Evolutionary conservation across 495 filamentous ascomycete species (phyloP), one percentile per base, ranked within the genome.

Genomic region (Xylaria telfairii): DNA sequence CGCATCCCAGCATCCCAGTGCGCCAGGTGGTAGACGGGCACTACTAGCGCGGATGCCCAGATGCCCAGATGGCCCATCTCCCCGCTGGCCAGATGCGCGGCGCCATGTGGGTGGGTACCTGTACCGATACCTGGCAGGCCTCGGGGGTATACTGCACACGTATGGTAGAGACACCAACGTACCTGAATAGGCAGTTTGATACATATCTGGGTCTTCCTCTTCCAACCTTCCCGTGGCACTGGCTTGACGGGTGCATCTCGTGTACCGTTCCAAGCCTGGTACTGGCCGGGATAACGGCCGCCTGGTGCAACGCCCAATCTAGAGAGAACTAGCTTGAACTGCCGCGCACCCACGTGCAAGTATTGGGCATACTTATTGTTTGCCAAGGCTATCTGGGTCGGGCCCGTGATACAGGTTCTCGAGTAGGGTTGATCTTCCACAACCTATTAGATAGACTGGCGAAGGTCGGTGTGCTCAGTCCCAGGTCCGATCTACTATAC

Each of bases 221-320:
- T 53, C 44, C 17, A 32, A 4, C 30, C 63, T 28, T 66, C 13
- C 64, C 46, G 64, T 66, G 47, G 64, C 47, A 66, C 64, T 54
- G 64, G 64, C 47, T 66, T 66, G 64, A 54, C 47, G 32, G 46
- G 64, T 53, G 64, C 64, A 66, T 34, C 64, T 66, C 34, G 47
- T 54, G 47, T 54, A 54, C 32, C 64, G 34, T 66, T n/a, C 47
- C 62, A 37, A 21, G 62, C 26, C 9, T 51, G 62, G 44, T 39
- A 49, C 44, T 65, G 62, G 62, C 60, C 41, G 26, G 62, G 30
- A 51, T 19, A 49, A 51, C 62, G 62, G 44, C 62, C 26, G 34
- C 62, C 62, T 28, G 28, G 41, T 49, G 62, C 62, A 53, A 66
- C 63, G 47, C 47, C 28, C 62, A 28, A 26, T 54, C 47, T 0